These are phyloP conservation scores for Kurtzmaniella cleridarum DNA, from an alignment of 805 yeast species.

Conservation along the genomic window DNA sequence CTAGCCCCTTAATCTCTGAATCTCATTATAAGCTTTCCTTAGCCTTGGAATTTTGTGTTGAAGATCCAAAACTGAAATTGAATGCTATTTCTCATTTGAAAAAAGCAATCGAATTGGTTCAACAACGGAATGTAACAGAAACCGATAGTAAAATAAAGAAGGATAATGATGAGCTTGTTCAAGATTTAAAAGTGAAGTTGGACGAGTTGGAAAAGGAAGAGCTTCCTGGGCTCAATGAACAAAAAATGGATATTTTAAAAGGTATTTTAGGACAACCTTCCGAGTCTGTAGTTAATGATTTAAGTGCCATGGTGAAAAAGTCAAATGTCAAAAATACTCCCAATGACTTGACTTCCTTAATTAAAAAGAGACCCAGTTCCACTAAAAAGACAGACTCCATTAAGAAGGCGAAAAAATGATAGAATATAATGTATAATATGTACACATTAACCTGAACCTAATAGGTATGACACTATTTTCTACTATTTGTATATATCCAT, in stretches of 20 bases:
- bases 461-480: too few relatives aligned
- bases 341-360: constrained; percentile 60
- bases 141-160: constrained; percentile 34
- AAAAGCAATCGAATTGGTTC: constrained; percentile 44
- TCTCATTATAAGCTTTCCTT: constrained; percentile 76
- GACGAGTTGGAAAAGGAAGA: constrained; percentile 52
- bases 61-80: constrained; percentile 39
- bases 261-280: constrained; percentile 51
- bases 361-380: constrained; percentile 46
- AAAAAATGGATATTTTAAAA: constrained; percentile 48
- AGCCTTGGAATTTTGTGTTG: constrained; percentile 69
- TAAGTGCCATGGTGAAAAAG: constrained; percentile 19
- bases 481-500: too few relatives aligned
- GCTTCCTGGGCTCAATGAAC: constrained; percentile 41
- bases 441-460: too few relatives aligned
- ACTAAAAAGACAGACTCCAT: constrained; percentile 5
- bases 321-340: constrained; percentile 6
- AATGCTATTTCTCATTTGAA: constrained; percentile 52
- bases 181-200: constrained; percentile 52
- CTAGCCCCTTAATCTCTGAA: constrained; percentile 62
- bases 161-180: constrained; percentile 43
- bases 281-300: constrained; percentile 16
- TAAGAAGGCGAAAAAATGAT: constrained; percentile 8
- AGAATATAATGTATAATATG: too few relatives aligned
- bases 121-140: constrained; percentile 36